Evolutionary conservation across 768 basidiomycete genomes (phyloP).

Genomic region (Trametes meyenii): DNA sequence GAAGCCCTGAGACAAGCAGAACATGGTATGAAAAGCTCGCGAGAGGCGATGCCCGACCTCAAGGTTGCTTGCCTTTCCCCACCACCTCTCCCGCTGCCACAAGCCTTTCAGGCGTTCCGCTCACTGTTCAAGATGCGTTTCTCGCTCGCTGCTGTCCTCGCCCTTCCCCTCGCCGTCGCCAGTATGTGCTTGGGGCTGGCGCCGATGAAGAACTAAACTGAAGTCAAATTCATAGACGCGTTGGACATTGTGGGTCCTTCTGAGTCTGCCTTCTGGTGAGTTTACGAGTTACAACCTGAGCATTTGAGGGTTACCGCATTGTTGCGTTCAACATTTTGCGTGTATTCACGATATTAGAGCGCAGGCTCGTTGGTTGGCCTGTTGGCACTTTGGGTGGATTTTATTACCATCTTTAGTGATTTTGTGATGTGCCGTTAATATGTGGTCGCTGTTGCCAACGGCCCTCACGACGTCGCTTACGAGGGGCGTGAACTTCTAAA

Average conservation of each 20-base stretch:
- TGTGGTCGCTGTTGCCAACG: too few species aligned
- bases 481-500: too few species aligned
- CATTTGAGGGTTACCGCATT: not conserved
- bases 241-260: constrained; percentile 38
- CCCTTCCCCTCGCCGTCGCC: constrained; percentile 31
- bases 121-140: constrained; percentile 33
- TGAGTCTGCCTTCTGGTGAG: constrained; percentile 36
- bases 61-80: constrained; percentile 22
- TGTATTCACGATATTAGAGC: too few species aligned
- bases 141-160: constrained; percentile 30
- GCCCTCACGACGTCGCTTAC: too few species aligned
- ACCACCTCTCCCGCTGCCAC: constrained; percentile 23
- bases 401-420: too few species aligned
- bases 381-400: too few species aligned
- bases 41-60: constrained; percentile 10
- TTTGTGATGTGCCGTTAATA: too few species aligned
- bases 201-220: not conserved
- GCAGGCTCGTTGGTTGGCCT: too few species aligned
- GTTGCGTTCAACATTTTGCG: too few species aligned
- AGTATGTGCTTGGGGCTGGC: constrained; percentile 25
- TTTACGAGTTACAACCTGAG: not conserved
- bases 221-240: constrained; percentile 28
- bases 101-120: constrained; percentile 15
- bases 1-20: constrained; percentile 7
- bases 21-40: constrained; percentile 8